Evolutionary conservation across 2,329 filamentous ascomycete genomes (phyloP).

Genomic region (Aspergillus viridinutans): DNA sequence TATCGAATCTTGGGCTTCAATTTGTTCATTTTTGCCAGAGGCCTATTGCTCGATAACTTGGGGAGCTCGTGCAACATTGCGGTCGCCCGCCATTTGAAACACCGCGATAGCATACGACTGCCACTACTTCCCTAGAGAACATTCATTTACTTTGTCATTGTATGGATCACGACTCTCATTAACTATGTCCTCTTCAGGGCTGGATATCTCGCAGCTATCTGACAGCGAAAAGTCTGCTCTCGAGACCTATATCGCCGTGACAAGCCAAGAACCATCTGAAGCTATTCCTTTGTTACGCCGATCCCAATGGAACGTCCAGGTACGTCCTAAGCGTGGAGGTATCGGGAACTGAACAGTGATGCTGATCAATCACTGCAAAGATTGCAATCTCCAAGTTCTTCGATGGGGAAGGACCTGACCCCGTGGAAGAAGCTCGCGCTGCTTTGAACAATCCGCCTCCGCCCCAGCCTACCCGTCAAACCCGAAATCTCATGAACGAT

Average conservation of each 20-base stretch:
- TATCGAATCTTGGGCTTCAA: neutral
- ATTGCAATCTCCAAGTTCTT: slow-evolving; percentile 98
- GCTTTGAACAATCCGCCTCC: slow-evolving; percentile 57
- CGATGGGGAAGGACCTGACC: slow-evolving; percentile 85
- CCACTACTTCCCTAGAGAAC: neutral
- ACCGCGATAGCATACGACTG: neutral
- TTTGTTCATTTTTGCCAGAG: neutral
- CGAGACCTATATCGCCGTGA: slow-evolving; percentile 83
- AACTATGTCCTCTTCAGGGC: slow-evolving; percentile 46
- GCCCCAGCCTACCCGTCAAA: slow-evolving; percentile 58
- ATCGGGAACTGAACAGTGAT: neutral
- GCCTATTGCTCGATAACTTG: neutral
- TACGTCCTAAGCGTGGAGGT: slow-evolving; percentile 29
- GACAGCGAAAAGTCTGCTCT: slow-evolving; percentile 76
- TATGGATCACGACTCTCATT: slow-evolving; percentile 20
- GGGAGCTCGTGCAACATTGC: neutral
- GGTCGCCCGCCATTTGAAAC: neutral
- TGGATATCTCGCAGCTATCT: slow-evolving; percentile 63
- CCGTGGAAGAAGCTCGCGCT: slow-evolving; percentile 69
- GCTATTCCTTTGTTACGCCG: slow-evolving; percentile 75
- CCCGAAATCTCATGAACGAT: slow-evolving; percentile 65
- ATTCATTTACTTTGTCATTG: neutral
- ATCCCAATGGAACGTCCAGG: slow-evolving; percentile 95
- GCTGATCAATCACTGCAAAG: slow-evolving; percentile 43
- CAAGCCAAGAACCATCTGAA: slow-evolving; percentile 71